phyloP scores from a whole-genome alignment of 1,139 yeast genomes.

The Zygoascus meyerae region DNA sequence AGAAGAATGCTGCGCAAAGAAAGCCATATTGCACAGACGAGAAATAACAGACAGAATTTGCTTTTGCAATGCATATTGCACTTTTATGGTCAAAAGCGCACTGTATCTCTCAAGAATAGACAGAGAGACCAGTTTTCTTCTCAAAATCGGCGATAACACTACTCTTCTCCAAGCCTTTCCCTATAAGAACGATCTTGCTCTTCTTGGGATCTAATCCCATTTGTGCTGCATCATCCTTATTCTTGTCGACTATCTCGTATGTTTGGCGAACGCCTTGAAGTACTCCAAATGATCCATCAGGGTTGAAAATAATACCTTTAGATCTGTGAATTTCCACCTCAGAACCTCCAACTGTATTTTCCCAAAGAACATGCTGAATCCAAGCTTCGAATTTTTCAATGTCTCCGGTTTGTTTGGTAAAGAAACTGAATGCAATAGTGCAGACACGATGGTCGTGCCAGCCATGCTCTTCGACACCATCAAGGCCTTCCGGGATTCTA shows the following conservation, averaged over 20 bases:
- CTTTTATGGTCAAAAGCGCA: too few relatives aligned
- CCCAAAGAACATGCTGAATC: slow-evolving; percentile 68
- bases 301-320: slow-evolving; percentile 56
- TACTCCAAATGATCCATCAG: slow-evolving; percentile 42
- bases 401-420: slow-evolving; percentile 34
- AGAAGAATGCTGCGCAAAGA: too few relatives aligned
- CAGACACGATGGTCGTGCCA: slow-evolving; percentile 45
- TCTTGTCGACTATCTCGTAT: slow-evolving; percentile 64
- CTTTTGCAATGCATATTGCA: too few relatives aligned
- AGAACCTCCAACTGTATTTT: slow-evolving; percentile 37
- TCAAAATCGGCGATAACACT: slow-evolving; percentile 11
- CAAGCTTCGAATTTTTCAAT: slow-evolving; percentile 50
- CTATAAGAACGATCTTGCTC: slow-evolving; percentile 74
- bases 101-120: too few relatives aligned
- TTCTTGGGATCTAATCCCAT: slow-evolving; percentile 26
- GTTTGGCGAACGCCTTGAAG: slow-evolving; percentile 94
- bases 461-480: slow-evolving; percentile 17
- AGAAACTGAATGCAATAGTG: slow-evolving; percentile 55
- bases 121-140: slow-evolving; percentile 1
- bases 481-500: slow-evolving; percentile 25
- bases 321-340: slow-evolving; percentile 65
- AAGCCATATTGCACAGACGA: too few relatives aligned
- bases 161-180: slow-evolving; percentile 47
- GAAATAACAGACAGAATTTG: too few relatives aligned
- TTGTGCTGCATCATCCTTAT: slow-evolving; percentile 20